These are phyloP conservation scores for Entamoeba moshkovskii DNA, from an alignment of 208 protist species.

Conservation along the genomic window DNA sequence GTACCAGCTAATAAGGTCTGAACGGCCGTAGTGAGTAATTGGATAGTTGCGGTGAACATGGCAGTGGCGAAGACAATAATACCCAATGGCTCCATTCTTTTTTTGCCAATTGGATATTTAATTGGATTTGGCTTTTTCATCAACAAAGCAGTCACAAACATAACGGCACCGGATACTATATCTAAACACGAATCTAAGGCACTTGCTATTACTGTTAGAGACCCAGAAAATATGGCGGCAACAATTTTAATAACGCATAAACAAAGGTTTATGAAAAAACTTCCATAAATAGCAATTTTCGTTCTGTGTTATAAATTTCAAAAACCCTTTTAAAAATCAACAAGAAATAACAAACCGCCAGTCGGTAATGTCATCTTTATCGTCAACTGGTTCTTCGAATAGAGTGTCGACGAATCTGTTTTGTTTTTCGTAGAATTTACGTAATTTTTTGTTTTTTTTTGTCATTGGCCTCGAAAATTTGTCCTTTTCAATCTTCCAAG, in stretches of 20 bases:
- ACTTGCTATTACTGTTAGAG: constrained; percentile 4
- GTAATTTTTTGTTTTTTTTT: neutral
- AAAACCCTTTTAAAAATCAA: no score
- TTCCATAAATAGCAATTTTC: neutral
- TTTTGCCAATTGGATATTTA: constrained; percentile 21
- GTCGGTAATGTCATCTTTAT: neutral
- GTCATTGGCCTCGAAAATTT: neutral
- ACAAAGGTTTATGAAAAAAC: constrained; percentile 6
- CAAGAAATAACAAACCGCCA: neutral
- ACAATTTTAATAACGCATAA: constrained; percentile 7
- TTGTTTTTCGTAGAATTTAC: neutral
- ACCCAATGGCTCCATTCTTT: constrained; percentile 1
- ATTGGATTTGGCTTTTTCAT: constrained; percentile 8
- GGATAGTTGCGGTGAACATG: neutral
- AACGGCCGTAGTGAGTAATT: neutral
- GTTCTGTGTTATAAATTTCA: neutral
- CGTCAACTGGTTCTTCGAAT: neutral
- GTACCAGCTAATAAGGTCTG: neutral
- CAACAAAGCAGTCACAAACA: constrained; percentile 2
- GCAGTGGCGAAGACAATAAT: constrained; percentile 22
- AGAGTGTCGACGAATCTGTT: neutral
- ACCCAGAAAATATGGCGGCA: constrained; percentile 3
- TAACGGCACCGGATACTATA: neutral
- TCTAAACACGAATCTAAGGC: constrained; percentile 14
- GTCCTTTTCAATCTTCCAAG: neutral